Evolutionary conservation across 106 monocot genomes (phyloP).

Genomic region (Dioscorea dumetorum): DNA sequence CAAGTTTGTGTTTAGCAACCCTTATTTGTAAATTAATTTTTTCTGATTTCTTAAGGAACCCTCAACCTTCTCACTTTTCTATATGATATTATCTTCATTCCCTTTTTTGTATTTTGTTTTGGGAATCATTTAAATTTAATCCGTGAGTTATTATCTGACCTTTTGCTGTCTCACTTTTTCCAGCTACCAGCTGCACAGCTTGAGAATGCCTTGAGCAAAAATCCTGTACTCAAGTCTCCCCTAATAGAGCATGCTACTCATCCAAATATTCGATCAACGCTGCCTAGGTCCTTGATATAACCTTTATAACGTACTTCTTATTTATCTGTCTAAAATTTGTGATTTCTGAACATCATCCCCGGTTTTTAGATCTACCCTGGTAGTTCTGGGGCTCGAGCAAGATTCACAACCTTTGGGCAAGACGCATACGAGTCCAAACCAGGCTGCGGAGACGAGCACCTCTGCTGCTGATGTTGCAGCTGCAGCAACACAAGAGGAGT

Average conservation of each 20-base stretch:
- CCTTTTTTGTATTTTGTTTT: too few species aligned
- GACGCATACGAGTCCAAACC: slow-evolving; percentile 46
- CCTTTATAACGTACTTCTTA: not conserved
- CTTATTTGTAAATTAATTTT: too few species aligned
- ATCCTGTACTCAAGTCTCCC: slow-evolving; percentile 58
- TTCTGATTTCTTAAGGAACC: too few species aligned
- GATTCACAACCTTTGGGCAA: slow-evolving; percentile 43
- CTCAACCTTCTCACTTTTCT: too few species aligned
- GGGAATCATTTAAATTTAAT: too few species aligned
- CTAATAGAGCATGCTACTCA: slow-evolving; percentile 76
- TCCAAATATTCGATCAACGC: slow-evolving; percentile 54
- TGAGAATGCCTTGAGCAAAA: slow-evolving; percentile 85
- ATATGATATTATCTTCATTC: too few species aligned
- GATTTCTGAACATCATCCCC: slow-evolving; percentile 6
- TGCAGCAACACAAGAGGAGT: slow-evolving; percentile 66
- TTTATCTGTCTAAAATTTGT: not conserved
- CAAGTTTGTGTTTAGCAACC: too few species aligned
- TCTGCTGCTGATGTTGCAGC: slow-evolving; percentile 42
- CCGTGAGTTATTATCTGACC: too few species aligned
- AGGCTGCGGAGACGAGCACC: slow-evolving; percentile 43
- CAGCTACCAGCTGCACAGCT: slow-evolving; percentile 92
- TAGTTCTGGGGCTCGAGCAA: slow-evolving; percentile 69
- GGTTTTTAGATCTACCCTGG: slow-evolving; percentile 55
- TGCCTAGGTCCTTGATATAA: slow-evolving; percentile 48
- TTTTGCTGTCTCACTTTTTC: not conserved